Base-by-base conservation (phyloP, 163 green algal genomes). In the Scenedesmus sp. region DNA sequence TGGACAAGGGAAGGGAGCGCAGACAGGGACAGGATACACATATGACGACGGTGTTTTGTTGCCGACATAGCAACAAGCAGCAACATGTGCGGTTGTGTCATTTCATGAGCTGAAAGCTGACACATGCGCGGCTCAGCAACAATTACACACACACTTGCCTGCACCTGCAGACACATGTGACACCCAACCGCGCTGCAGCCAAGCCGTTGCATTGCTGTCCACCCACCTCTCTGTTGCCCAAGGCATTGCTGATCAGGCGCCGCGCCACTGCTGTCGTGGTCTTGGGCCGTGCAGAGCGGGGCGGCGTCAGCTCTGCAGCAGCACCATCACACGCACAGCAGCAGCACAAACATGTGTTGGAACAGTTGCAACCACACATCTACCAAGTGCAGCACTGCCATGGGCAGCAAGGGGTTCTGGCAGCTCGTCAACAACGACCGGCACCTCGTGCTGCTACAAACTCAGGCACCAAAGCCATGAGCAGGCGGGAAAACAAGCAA, bases 231-330 rank as follows among this genome's bases (percentile, higher is more conserved):
- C 46, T 87, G 84, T 90, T 92, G 60, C 94, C 94, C 52, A 96
- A 86, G 18, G 84, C 90, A 52, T 95, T 94, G 46, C 93, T 94
- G 57, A 94, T 89, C 23, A 95, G 74, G 15, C 86, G 59, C 57
- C 86, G 89, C 46, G 94, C 94, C n/a, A 96, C 93, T 6, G 92
- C 92, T 3, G 94, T 87, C 1, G 92, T 94, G 2, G 94, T 95
- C 86, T 93, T 92, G 46, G 92, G 93, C 3, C 94, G 88, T 56
- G 59, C 84, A 16, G 88, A 87, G 8, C 88, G 87, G 0, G 92
- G 94, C 16, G 93, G 87, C 20, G 93, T 73, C 52, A 95, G 88
- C 55, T 95, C 92, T 95, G 89, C 26, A 84, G 74, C 59, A 87
- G 26, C 54, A 89, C 0, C 23, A 73, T 70, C 59, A 13, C 23